Evolutionary conservation across 2,329 filamentous ascomycete species (phyloP), one percentile per base, ranked within the genome.

Genomic region (Dactylellina haptotyla): DNA sequence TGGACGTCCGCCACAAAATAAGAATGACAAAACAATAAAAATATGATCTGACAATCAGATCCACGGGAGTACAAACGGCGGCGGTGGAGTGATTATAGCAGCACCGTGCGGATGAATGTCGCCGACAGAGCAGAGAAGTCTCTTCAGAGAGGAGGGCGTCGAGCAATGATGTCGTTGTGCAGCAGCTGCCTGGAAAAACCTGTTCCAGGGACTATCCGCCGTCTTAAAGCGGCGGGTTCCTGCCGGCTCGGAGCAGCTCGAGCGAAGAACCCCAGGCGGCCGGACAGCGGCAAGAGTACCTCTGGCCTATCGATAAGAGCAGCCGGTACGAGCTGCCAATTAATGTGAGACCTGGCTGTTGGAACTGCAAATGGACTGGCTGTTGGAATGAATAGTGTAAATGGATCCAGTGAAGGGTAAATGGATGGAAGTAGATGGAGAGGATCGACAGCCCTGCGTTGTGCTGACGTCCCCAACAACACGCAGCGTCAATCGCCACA

Each of bases 151-250:
- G 28, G 20, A 16, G 20, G 30, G 41, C 20, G 10, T 43, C 48
- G 43, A 18, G 16, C 10, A 20, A 69, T 69, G 64, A 69, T 69
- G 64, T 69, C 46, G 64, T 69, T 20, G 46, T 69, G 56, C 56
- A 69, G 63, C 26, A 37, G 56, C 9, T 56, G 56, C 37, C 56
- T 54, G 46, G 41, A 62, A 69, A 69, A 69, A 56, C 56, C 54
- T 69, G 64, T 69, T 69, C 37, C 18, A 41, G 45, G 34, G 37
- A 46, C 25, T 32, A 32, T 59, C 34, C 34, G 43, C 14, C 37
- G 32, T 50, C 28, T 34, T 30, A 43, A 66, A 51, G 39, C 30
- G 32, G 51, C 62, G 62, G 51, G 53, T 53, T 67, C 41, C 51
- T 51, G 16, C 63, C 63, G 63, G 51, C 30, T n/a, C n/a, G n/a